Evolutionary conservation across 805 yeast genomes (phyloP).

Genomic region (Schizosaccharomyces cryophilus): DNA sequence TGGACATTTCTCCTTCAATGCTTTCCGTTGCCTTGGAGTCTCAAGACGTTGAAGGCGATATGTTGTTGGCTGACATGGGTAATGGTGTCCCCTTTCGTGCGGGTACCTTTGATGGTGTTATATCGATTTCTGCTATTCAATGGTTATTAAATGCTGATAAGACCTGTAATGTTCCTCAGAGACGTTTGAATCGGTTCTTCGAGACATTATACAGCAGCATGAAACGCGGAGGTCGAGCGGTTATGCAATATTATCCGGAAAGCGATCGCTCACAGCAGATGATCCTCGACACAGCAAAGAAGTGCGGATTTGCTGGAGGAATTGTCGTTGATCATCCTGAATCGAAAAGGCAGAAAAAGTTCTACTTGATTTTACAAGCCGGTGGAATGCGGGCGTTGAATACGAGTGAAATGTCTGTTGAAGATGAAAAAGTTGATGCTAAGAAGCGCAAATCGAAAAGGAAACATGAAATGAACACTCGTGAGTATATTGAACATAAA

Average conservation of each 20-base stretch:
- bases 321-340: constrained; percentile 84
- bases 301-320: constrained; percentile 92
- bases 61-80: constrained; percentile 81
- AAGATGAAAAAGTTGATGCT: constrained; percentile 37
- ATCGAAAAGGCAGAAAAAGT: constrained; percentile 70
- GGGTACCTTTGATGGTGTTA: constrained; percentile 90
- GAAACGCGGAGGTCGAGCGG: constrained; percentile 88
- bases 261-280: constrained; percentile 64
- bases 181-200: constrained; percentile 58
- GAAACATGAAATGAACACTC: constrained; percentile 43
- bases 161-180: constrained; percentile 55
- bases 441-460: constrained; percentile 37
- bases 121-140: constrained; percentile 82
- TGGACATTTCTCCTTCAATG: constrained; percentile 94
- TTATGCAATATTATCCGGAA: constrained; percentile 87
- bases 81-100: constrained; percentile 84
- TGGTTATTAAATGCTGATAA: constrained; percentile 96
- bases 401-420: background rate
- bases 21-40: constrained; percentile 68
- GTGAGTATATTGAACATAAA: constrained; percentile 69
- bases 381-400: constrained; percentile 34
- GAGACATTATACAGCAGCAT: constrained; percentile 66
- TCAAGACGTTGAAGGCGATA: constrained; percentile 83
- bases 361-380: constrained; percentile 71
- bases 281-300: constrained; percentile 64